These are phyloP conservation scores for Manihot esculenta DNA, from an alignment of 441 rosid species.

Conservation along the genomic window DNA sequence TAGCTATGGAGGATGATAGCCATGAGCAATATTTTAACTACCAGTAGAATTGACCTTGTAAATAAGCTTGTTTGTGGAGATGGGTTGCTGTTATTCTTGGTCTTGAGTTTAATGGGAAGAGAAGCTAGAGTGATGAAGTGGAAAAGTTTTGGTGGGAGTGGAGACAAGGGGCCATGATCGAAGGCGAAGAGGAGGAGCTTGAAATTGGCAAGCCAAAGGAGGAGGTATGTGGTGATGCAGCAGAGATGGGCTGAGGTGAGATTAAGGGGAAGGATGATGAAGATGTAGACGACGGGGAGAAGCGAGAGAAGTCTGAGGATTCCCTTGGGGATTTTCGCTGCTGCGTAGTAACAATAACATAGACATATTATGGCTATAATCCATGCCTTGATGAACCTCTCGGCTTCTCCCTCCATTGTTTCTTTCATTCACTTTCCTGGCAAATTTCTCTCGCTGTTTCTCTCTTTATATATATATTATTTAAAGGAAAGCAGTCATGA, in stretches of 20 bases:
- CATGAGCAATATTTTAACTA: neutral
- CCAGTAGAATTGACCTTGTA: neutral
- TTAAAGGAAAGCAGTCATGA: too few relatives aligned
- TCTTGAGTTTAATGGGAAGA: conserved; percentile 15
- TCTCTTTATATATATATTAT: neutral
- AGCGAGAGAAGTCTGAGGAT: conserved; percentile 47
- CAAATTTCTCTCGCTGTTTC: neutral
- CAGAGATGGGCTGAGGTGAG: conserved; percentile 43
- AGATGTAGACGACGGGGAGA: conserved; percentile 45
- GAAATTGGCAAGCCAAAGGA: conserved; percentile 62
- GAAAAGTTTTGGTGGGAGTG: conserved; percentile 33
- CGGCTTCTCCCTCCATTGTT: conserved; percentile 37
- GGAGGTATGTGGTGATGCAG: conserved; percentile 39
- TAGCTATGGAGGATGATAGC: neutral
- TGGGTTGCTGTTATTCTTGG: neutral
- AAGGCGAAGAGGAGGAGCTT: conserved; percentile 73
- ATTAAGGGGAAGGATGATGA: conserved; percentile 51
- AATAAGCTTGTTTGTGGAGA: too few relatives aligned
- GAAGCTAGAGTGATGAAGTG: conserved; percentile 46
- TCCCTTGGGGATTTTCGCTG: conserved; percentile 44
- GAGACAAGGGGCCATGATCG: conserved; percentile 48
- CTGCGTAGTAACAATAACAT: conserved; percentile 45
- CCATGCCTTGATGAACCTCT: conserved; percentile 51
- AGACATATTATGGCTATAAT: conserved; percentile 33
- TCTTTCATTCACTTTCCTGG: neutral